Percentiles rank a stretch among this genome's conserved stretches.
phyloP scores from a whole-genome alignment of 2,329 filamentous ascomycete genomes.

The Metarhizium anisopliae region DNA sequence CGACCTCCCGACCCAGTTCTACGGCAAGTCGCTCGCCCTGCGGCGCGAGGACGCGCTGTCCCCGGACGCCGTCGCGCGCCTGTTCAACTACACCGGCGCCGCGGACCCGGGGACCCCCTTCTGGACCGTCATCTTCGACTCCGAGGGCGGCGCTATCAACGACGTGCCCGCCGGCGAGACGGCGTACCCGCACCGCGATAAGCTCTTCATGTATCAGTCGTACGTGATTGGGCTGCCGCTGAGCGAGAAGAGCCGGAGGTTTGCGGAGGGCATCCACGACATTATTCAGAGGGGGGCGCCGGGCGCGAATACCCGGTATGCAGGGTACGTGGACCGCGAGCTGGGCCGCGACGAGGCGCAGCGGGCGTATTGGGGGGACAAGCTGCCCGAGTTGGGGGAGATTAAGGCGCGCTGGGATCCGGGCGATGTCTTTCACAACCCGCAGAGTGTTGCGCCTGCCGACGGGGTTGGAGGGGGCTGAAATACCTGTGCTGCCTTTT shows the following conservation, averaged over 20 bases:
- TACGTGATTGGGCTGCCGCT: slow-evolving; percentile 46
- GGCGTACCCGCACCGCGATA: slow-evolving; percentile 55
- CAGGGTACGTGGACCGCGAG: slow-evolving; percentile 52
- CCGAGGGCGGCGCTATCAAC: slow-evolving; percentile 49
- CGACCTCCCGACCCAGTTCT: slow-evolving; percentile 42
- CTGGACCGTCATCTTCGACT: slow-evolving; percentile 56
- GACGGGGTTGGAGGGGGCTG: slow-evolving; percentile 15
- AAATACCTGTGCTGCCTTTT: too few relatives aligned
- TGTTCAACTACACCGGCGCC: slow-evolving; percentile 46
- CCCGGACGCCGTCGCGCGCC: slow-evolving; percentile 30
- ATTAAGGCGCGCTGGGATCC: slow-evolving; percentile 47
- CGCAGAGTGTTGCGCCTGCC: slow-evolving; percentile 41
- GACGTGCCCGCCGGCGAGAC: slow-evolving; percentile 47
- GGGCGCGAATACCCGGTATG: slow-evolving; percentile 42
- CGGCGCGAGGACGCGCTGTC: slow-evolving; percentile 37
- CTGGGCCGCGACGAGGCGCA: slow-evolving; percentile 34
- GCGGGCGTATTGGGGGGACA: slow-evolving; percentile 45
- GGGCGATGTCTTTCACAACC: slow-evolving; percentile 47
- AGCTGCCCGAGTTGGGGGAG: slow-evolving; percentile 34
- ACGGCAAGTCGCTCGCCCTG: slow-evolving; percentile 49
- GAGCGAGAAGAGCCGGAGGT: slow-evolving; percentile 35
- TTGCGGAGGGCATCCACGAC: slow-evolving; percentile 42
- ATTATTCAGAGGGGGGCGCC: slow-evolving; percentile 29
- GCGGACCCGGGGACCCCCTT: slow-evolving; percentile 40
- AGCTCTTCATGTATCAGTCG: slow-evolving; percentile 53